A percentile compares a stretch with the other conserved stretches of the same genome.
phyloP scores from a whole-genome alignment of 805 yeast species.

The Cyberlindnera japonica region DNA sequence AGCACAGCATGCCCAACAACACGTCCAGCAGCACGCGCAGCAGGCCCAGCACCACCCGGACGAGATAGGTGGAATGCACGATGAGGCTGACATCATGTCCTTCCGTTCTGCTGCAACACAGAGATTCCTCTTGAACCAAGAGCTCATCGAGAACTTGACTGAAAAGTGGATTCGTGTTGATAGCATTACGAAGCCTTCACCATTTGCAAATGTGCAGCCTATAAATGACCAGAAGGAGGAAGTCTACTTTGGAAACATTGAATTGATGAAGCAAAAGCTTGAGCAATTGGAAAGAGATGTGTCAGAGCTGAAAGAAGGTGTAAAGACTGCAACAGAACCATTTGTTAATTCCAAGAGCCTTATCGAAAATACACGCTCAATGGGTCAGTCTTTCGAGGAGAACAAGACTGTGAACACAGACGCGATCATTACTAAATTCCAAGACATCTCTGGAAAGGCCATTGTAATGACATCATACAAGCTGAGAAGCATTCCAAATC shows the following conservation, averaged over 20 bases:
- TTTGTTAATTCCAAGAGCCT: slow-evolving; percentile 5
- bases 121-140: slow-evolving; percentile 45
- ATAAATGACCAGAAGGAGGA: slow-evolving; percentile 21
- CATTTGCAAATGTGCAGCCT: slow-evolving; percentile 21
- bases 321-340: slow-evolving; percentile 1
- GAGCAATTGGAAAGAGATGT: slow-evolving; percentile 20
- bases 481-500: slow-evolving; percentile 12
- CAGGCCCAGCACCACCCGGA: slow-evolving; percentile 17
- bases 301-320: slow-evolving; percentile 11
- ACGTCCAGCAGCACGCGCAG: slow-evolving; percentile 18
- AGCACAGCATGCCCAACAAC: slow-evolving; percentile 13
- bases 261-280: slow-evolving; percentile 23
- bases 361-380: slow-evolving; percentile 6
- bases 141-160: slow-evolving; percentile 44
- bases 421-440: slow-evolving; percentile 7
- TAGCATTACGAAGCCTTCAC: slow-evolving; percentile 41
- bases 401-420: slow-evolving; percentile 5
- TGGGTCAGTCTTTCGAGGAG: slow-evolving; percentile 13
- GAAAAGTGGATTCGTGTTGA: slow-evolving; percentile 44
- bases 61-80: slow-evolving; percentile 35
- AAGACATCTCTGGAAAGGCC: slow-evolving; percentile 5
- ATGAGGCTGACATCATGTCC: slow-evolving; percentile 51
- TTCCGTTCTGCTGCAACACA: slow-evolving; percentile 43
- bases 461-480: slow-evolving; percentile 5
- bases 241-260: slow-evolving; percentile 25